Evolutionary conservation across 805 yeast genomes (phyloP).

Genomic region (Ogataea allantospora): DNA sequence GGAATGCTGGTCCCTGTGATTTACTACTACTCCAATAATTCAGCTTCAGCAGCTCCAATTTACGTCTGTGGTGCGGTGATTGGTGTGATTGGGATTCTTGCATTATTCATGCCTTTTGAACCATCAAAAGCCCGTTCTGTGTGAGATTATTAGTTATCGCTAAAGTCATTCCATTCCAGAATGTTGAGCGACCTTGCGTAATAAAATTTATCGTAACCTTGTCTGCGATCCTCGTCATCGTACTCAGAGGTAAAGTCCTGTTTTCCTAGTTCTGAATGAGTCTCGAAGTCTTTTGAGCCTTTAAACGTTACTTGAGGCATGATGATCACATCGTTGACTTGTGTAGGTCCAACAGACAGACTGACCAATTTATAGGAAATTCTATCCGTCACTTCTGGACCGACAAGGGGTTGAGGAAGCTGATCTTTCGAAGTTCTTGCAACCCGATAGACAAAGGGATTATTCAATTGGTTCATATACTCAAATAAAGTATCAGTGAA

Average conservation of each 20-base stretch:
- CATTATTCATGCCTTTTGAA: constrained; percentile 43
- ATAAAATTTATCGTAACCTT: constrained; percentile 26
- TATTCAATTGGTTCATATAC: constrained; percentile 25
- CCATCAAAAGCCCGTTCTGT: constrained; percentile 33
- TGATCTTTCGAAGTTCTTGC: constrained; percentile 21
- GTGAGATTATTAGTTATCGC: constrained; percentile 5
- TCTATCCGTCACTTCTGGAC: constrained; percentile 25
- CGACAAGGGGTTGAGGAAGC: constrained; percentile 21
- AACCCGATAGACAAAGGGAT: constrained; percentile 25
- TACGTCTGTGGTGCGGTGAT: constrained; percentile 52
- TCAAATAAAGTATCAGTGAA: constrained; percentile 34
- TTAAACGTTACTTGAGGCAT: constrained; percentile 32
- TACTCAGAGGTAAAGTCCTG: constrained; percentile 14
- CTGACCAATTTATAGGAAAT: constrained; percentile 29
- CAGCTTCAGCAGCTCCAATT: constrained; percentile 50
- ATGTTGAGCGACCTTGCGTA: constrained; percentile 29
- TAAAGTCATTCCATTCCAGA: constrained; percentile 13
- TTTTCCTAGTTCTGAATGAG: constrained; percentile 3
- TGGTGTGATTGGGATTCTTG: constrained; percentile 41
- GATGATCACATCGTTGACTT: constrained; percentile 30
- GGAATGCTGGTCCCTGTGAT: constrained; percentile 54
- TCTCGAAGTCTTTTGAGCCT: constrained; percentile 21
- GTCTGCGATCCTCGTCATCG: constrained; percentile 28
- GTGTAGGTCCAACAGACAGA: constrained; percentile 31
- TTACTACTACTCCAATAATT: constrained; percentile 45